These are phyloP conservation scores for Nymphaea thermarum DNA, from an alignment of 164 flowering plant species.

Conservation along the genomic window DNA sequence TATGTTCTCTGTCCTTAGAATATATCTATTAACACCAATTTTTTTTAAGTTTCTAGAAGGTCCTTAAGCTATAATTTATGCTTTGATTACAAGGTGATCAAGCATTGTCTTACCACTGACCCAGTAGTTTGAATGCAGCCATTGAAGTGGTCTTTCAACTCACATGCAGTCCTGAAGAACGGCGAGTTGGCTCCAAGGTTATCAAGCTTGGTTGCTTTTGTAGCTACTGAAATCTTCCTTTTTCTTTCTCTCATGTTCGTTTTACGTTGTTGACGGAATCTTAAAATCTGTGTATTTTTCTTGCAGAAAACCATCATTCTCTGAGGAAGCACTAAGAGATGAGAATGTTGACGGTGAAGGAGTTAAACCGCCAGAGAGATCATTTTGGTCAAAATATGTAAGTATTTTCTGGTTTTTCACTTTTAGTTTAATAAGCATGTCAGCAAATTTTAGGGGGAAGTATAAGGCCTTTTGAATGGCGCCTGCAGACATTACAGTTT, in stretches of 20 bases:
- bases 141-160: constrained; percentile 81
- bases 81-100: not conserved
- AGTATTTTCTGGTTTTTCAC: constrained; percentile 14
- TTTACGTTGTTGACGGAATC: not conserved
- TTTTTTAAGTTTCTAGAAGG: not conserved
- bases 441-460: too few species aligned
- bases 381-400: constrained; percentile 98
- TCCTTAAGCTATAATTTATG: not conserved
- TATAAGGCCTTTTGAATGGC: too few species aligned
- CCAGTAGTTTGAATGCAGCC: constrained; percentile 40
- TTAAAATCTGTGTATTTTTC: not conserved
- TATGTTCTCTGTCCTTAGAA: too few species aligned
- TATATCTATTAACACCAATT: too few species aligned
- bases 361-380: constrained; percentile 55
- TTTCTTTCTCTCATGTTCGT: not conserved
- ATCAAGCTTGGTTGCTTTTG: not conserved
- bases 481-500: too few species aligned
- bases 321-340: constrained; percentile 52
- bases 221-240: not conserved
- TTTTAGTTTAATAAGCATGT: not conserved
- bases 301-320: constrained; percentile 68
- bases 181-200: constrained; percentile 86
- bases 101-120: not conserved
- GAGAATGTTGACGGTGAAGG: constrained; percentile 67
- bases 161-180: constrained; percentile 65